A percentile compares a stretch with the other conserved stretches of the same genome.
phyloP scores from a whole-genome alignment of 768 basidiomycete genomes.

The Lactarius evosmus region DNA sequence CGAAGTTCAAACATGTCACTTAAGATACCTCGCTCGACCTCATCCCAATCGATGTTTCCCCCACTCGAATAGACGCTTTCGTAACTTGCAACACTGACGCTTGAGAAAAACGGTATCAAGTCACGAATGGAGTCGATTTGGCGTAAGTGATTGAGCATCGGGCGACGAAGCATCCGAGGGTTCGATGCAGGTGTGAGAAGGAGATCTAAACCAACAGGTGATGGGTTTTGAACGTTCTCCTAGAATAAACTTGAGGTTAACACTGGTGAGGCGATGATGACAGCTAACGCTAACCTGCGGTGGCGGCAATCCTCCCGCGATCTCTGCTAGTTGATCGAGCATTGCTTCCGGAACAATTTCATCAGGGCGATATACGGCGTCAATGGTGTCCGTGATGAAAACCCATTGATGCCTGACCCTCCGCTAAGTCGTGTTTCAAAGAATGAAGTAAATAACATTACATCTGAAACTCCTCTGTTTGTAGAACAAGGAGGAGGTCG shows the following conservation, averaged over 20 bases:
- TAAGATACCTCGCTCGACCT: conserved; percentile 76
- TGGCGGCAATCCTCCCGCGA: conserved; percentile 64
- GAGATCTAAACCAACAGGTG: conserved; percentile 2
- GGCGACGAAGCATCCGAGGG: conserved; percentile 60
- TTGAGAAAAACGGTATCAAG: conserved; percentile 86
- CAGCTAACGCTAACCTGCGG: conserved; percentile 32
- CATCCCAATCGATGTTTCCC: conserved; percentile 84
- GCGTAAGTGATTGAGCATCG: conserved; percentile 62
- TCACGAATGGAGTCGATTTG: conserved; percentile 84
- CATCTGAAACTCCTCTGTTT: conserved; percentile 99
- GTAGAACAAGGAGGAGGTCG: conserved; percentile 86
- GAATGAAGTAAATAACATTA: conserved; percentile 34
- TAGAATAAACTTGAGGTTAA: not conserved
- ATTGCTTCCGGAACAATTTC: conserved; percentile 81
- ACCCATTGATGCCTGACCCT: conserved; percentile 88
- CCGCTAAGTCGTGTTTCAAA: conserved; percentile 4
- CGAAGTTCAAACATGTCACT: conserved; percentile 90
- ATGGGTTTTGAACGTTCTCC: conserved; percentile 10
- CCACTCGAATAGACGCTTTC: conserved; percentile 85
- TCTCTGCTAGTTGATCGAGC: conserved; percentile 86
- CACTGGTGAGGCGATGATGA: not conserved
- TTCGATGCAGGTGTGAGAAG: conserved; percentile 33
- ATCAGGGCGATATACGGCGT: conserved; percentile 86
- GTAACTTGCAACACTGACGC: conserved; percentile 83
- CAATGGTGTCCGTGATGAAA: conserved; percentile 96